Evolutionary conservation across 192 early-diverging fungal genomes (phyloP).

Genomic region (Dimargaris cristalligena): DNA sequence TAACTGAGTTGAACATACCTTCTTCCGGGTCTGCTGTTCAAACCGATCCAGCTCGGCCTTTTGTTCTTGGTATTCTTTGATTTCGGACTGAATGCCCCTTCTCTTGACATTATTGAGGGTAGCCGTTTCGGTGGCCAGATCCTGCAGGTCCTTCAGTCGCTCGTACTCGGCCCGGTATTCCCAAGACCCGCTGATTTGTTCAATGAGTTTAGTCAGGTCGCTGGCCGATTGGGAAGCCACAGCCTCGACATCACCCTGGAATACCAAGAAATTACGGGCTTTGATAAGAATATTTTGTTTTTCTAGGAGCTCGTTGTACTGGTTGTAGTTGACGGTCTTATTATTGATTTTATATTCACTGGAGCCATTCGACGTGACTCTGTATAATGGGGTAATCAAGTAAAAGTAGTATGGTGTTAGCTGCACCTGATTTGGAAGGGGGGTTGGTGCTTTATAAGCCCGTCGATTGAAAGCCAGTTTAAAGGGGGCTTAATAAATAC

Average conservation of each 20-base stretch:
- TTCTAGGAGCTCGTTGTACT: slow-evolving; percentile 68
- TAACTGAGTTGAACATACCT: slow-evolving; percentile 29
- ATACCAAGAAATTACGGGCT: slow-evolving; percentile 94
- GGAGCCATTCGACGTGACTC: slow-evolving; percentile 41
- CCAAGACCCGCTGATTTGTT: slow-evolving; percentile 90
- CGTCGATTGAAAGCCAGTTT: no score
- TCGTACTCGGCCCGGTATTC: slow-evolving; percentile 84
- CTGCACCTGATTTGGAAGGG: no score
- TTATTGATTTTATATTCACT: slow-evolving; percentile 84
- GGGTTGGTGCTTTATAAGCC: no score
- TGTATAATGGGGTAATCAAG: slow-evolving; percentile 13
- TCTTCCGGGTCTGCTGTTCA: slow-evolving; percentile 39
- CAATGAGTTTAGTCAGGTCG: slow-evolving; percentile 82
- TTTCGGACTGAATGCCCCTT: slow-evolving; percentile 71
- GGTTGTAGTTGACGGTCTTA: slow-evolving; percentile 42
- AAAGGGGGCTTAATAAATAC: no score
- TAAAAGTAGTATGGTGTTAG: no score
- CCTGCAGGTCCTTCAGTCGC: slow-evolving; percentile 59
- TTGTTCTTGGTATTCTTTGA: slow-evolving; percentile 84
- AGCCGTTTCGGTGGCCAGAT: slow-evolving; percentile 74
- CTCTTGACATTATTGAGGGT: slow-evolving; percentile 83
- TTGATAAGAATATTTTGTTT: slow-evolving; percentile 85
- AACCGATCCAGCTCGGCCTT: slow-evolving; percentile 80
- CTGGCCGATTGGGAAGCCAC: slow-evolving; percentile 90
- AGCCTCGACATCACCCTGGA: slow-evolving; percentile 96